Conservation (phyloP, 2,329 filamentous ascomycete species). For the Apiospora sp. region DNA sequence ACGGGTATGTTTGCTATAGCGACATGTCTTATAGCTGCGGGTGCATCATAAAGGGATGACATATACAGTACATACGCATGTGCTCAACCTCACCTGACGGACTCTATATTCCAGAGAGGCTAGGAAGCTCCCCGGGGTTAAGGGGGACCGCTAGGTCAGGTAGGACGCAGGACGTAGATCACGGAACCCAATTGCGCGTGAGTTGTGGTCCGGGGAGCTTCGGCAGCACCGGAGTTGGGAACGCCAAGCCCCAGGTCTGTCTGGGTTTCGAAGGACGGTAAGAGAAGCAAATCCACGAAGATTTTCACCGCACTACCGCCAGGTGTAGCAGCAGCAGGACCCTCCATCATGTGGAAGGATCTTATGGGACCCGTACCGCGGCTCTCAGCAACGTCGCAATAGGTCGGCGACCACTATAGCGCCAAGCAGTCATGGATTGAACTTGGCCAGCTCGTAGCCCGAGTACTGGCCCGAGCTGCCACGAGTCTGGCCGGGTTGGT, state of each 20-base stretch:
- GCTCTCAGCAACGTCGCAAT: background rate
- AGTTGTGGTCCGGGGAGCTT: conserved; percentile 12
- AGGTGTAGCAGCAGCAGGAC: background rate
- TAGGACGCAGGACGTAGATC: conserved; percentile 11
- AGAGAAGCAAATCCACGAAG: background rate
- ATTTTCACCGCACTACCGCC: background rate
- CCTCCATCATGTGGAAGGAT: conserved; percentile 13
- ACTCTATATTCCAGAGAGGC: background rate
- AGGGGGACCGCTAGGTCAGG: conserved; percentile 4
- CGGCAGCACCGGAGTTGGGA: conserved; percentile 11
- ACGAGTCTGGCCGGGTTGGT: conserved; percentile 22
- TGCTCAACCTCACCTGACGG: conserved; percentile 2
- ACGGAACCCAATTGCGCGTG: conserved; percentile 1
- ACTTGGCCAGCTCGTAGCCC: conserved; percentile 14
- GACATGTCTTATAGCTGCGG: background rate
- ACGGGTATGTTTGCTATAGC: background rate
- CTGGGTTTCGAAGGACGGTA: background rate
- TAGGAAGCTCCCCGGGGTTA: conserved; percentile 13
- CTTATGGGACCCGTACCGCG: conserved; percentile 1
- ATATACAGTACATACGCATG: background rate
- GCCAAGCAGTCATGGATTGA: conserved; percentile 18
- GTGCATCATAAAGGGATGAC: conserved; percentile 1
- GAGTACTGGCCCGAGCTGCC: conserved; percentile 14
- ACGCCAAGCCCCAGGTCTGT: background rate
- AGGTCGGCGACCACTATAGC: conserved; percentile 15